Evolutionary conservation across 2,329 filamentous ascomycete species (phyloP), one percentile per base, ranked within the genome.

Genomic region (Diaporthe ampelina): DNA sequence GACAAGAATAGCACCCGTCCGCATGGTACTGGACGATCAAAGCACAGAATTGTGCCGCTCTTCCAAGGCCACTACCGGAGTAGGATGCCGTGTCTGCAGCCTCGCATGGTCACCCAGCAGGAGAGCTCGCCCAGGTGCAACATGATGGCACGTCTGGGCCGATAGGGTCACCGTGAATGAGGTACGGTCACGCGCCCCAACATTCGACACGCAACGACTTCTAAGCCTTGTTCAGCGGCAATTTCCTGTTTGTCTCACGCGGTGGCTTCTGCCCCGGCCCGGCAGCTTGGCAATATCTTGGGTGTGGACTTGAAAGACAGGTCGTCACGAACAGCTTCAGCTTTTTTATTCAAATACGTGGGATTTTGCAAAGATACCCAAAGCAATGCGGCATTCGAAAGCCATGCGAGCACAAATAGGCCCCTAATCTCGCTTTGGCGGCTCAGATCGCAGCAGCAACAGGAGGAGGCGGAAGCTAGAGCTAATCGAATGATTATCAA

Each of bases 221-320:
- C 4, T 13, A 17, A 32, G 29, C 21, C 7, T 40, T 54, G 32
- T 17, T 26, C 48, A 54, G 48, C 63, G 26, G n/a, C 21, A 26
- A 40, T 29, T 67, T 40, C 32, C 48, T 2, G 10, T 40, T 68
- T 40, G 32, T 68, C 63, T 40, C 24, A 17, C 13, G n/a, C 63
- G 63, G 63, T 26, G 48, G 63, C 13, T 68, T 21, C 48, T 54
- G 63, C 37, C 63, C 63, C 63, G 63, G 32, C 35, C 21, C 32
- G 48, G 63, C 63, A 54, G 48, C 63, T 68, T 45, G 48, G 63
- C 63, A n/a, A 54, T 4, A n/a, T 68, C 32, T 54, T 52, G 63
- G 19, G 32, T 37, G 63, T 13, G 32, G 26, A 35, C 48, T 15
- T 29, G 1, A 4, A 21, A 54, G n/a, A 68, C 21, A 13, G 8